Conservation (phyloP, 768 basidiomycete genomes). For the Boletus vinaceobasis region DNA sequence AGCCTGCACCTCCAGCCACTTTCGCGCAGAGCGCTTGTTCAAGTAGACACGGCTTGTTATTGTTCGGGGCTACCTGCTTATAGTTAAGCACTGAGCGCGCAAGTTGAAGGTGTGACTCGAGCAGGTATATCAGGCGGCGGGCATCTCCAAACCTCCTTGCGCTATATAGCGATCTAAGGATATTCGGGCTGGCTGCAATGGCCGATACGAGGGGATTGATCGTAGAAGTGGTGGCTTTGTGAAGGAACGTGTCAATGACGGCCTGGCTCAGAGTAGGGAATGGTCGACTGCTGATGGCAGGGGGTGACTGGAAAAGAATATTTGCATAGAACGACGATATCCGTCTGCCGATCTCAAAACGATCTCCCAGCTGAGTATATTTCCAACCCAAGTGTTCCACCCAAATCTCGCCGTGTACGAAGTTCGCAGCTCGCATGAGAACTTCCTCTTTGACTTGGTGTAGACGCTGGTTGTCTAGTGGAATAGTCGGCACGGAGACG, state of each 20-base stretch:
- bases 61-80: conserved; percentile 49
- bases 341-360: conserved; percentile 76
- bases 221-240: conserved; percentile 72
- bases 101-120: conserved; percentile 65
- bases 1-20: conserved; percentile 45
- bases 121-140: conserved; percentile 59
- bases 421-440: conserved; percentile 68
- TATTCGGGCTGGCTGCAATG: conserved; percentile 57
- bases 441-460: conserved; percentile 83
- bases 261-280: conserved; percentile 59
- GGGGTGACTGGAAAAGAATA: conserved; percentile 62
- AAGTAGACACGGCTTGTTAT: conserved; percentile 57
- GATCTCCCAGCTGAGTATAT: conserved; percentile 74
- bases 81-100: conserved; percentile 59
- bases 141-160: conserved; percentile 70
- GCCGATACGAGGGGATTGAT: conserved; percentile 77
- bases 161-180: conserved; percentile 57
- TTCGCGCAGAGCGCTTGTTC: conserved; percentile 75
- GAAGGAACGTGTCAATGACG: conserved; percentile 67
- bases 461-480: conserved; percentile 56
- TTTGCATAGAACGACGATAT: conserved; percentile 65
- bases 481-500: conserved; percentile 43
- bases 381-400: conserved; percentile 83
- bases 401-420: conserved; percentile 89
- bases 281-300: conserved; percentile 50